A percentile compares a stretch with the other conserved stretches of the same genome.
These are phyloP conservation scores for Rhizopogon vinicolor DNA, from an alignment of 768 basidiomycete genomes.

Conservation along the genomic window DNA sequence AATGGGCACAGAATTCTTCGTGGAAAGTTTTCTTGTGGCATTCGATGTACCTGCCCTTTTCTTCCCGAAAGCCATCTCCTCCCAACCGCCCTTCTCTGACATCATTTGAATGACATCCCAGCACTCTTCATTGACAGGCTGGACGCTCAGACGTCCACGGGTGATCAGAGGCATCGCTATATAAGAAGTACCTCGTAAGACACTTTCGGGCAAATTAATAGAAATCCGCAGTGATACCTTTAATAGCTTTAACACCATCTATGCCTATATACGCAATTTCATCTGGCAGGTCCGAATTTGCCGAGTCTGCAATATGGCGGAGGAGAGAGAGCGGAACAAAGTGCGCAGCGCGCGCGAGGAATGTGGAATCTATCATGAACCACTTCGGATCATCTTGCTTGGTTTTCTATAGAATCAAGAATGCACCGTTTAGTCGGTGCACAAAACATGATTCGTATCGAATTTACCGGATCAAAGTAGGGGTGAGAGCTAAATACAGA, in stretches of 20 bases:
- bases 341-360: constrained; percentile 57
- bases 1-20: not conserved
- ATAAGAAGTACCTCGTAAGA: constrained; percentile 8
- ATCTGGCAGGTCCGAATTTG: constrained; percentile 36
- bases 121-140: constrained; percentile 63
- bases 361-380: constrained; percentile 88
- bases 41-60: constrained; percentile 22
- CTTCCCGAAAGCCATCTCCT: constrained; percentile 39
- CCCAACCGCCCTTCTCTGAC: constrained; percentile 79
- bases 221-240: constrained; percentile 37
- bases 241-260: constrained; percentile 57
- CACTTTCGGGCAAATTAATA: not conserved
- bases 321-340: constrained; percentile 79
- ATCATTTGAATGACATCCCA: constrained; percentile 59
- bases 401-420: constrained; percentile 55
- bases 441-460: not conserved
- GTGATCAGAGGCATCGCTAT: constrained; percentile 76
- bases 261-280: constrained; percentile 65
- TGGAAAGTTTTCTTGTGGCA: not conserved
- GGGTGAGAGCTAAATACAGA: constrained; percentile 55
- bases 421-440: not conserved
- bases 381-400: constrained; percentile 73
- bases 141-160: constrained; percentile 83
- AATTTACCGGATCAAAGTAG: constrained; percentile 68
- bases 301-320: constrained; percentile 49